phyloP scores from a whole-genome alignment of 352 stramenopile species.

The Phytophthora pisi region DNA sequence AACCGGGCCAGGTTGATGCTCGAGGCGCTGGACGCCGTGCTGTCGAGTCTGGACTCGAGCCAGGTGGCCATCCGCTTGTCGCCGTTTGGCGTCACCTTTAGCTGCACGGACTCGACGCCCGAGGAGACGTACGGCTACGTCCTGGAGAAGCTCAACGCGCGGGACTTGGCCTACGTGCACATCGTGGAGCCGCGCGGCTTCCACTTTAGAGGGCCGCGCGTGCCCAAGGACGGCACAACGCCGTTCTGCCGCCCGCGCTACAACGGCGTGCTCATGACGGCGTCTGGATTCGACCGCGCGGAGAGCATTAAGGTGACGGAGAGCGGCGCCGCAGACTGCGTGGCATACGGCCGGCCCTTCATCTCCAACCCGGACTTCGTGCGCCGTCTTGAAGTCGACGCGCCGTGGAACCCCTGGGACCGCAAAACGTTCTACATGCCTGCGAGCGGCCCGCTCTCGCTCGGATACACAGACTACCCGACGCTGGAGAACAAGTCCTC shows the following conservation, averaged over 20 bases:
- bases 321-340: constrained; percentile 45
- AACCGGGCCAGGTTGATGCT: constrained; percentile 76
- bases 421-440: constrained; percentile 49
- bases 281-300: constrained; percentile 50
- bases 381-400: constrained; percentile 41
- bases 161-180: constrained; percentile 59
- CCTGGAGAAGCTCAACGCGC: constrained; percentile 37
- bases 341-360: constrained; percentile 68
- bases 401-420: constrained; percentile 49
- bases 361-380: constrained; percentile 78
- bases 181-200: constrained; percentile 56
- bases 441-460: constrained; percentile 19
- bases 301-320: constrained; percentile 41
- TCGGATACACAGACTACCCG: constrained; percentile 58
- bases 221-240: constrained; percentile 45
- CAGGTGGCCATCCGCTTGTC: constrained; percentile 50
- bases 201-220: constrained; percentile 36
- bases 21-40: constrained; percentile 64
- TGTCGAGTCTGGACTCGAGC: constrained; percentile 39
- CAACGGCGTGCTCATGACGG: constrained; percentile 55
- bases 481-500: constrained; percentile 45
- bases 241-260: constrained; percentile 54
- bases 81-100: constrained; percentile 44
- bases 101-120: constrained; percentile 44
- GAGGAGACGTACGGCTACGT: constrained; percentile 46